Conservation (phyloP, 2,329 filamentous ascomycete species). For the Westerdykella ornata region DNA sequence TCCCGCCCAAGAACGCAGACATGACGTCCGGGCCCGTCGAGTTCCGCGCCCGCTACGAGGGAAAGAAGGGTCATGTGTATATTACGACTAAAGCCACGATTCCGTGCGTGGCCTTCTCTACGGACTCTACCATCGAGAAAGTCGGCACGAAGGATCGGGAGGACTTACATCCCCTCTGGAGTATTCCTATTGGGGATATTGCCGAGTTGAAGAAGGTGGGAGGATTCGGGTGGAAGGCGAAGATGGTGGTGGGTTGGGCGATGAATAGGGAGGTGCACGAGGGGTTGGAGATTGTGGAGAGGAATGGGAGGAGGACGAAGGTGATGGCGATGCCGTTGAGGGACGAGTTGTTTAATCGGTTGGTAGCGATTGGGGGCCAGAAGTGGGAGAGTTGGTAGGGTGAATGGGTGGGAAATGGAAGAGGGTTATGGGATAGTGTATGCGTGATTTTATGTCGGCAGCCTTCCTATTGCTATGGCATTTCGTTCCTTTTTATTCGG, state of each 20-base stretch:
- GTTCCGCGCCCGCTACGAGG: slow-evolving; percentile 66
- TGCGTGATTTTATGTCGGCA: no score
- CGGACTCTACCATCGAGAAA: slow-evolving; percentile 45
- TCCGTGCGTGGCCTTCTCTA: slow-evolving; percentile 61
- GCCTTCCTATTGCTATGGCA: no score
- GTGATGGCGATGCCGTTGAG: slow-evolving; percentile 66
- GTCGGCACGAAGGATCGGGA: slow-evolving; percentile 44
- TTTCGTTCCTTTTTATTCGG: no score
- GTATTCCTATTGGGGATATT: slow-evolving; percentile 63
- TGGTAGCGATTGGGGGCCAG: slow-evolving; percentile 69
- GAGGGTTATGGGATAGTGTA: no score
- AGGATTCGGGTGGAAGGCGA: slow-evolving; percentile 77
- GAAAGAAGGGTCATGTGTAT: slow-evolving; percentile 65
- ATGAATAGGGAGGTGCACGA: slow-evolving; percentile 67
- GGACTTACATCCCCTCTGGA: slow-evolving; percentile 57
- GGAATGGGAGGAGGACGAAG: slow-evolving; percentile 50
- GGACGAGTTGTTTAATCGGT: slow-evolving; percentile 74
- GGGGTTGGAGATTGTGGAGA: slow-evolving; percentile 61
- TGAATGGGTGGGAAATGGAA: neutral
- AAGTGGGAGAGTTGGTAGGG: slow-evolving; percentile 72
- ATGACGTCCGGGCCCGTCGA: slow-evolving; percentile 60
- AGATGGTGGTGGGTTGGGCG: slow-evolving; percentile 74
- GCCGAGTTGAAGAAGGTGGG: slow-evolving; percentile 70
- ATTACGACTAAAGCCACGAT: slow-evolving; percentile 61
- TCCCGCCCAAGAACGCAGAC: slow-evolving; percentile 46